These are phyloP conservation scores for Solanum habrochaites DNA, from an alignment of 257 asterid genomes.

Conservation along the genomic window DNA sequence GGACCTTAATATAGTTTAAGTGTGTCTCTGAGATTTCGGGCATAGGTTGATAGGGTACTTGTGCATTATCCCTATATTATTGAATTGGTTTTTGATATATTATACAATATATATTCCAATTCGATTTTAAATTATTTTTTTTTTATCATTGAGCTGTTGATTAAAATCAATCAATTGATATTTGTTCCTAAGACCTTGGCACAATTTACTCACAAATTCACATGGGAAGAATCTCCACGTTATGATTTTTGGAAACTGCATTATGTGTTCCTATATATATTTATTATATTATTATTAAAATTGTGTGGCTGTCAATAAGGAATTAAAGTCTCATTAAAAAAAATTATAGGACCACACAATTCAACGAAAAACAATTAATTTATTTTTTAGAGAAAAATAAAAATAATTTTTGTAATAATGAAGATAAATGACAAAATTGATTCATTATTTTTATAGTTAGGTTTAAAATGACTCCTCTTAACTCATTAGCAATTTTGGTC, in stretches of 20 bases:
- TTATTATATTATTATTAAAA: no score
- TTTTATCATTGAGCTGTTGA: background rate
- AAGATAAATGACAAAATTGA: background rate
- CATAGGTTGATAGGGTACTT: no score
- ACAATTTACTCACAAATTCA: background rate
- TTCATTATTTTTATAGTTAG: background rate
- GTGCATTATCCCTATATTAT: no score
- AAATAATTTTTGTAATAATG: background rate
- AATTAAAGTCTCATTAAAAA: background rate
- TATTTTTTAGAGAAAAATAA: background rate
- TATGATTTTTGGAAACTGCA: background rate
- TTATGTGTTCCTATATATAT: no score
- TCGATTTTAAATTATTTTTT: fast-evolving
- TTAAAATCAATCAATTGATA: background rate
- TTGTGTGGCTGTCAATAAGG: background rate
- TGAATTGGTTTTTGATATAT: no score
- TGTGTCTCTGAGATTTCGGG: no score
- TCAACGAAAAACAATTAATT: background rate
- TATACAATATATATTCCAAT: no score
- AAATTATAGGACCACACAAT: background rate
- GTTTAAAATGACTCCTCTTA: background rate
- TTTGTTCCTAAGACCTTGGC: background rate
- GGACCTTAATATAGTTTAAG: no score
- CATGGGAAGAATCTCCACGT: background rate
- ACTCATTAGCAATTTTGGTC: background rate